Evolutionary conservation across 352 stramenopile genomes (phyloP), one percentile per base, ranked within the genome.

Genomic region (Phytophthora sojae): DNA sequence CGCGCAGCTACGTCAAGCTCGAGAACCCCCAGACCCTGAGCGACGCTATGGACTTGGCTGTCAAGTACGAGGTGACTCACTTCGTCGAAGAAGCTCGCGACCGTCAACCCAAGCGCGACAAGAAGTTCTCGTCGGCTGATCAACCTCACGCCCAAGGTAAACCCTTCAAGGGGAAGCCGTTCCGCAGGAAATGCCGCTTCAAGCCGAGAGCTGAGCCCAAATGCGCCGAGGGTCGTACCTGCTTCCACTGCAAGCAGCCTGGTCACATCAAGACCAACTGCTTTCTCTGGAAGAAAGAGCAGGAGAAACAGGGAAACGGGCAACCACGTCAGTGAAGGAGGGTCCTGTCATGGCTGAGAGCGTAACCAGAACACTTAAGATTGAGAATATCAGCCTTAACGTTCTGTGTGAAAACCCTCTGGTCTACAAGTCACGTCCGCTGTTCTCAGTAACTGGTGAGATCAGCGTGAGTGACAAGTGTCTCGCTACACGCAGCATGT

Each of bases 51-150:
- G 32, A 58, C n/a, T 29, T 65, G 2, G 19, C 59, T 6, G 32
- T 65, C 59, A 65, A 58, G 21, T 42, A 42, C 7, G 59, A 65
- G n/a, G 47, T 65, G 12, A 51, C 47, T 8, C 49, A 55, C 23
- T 32, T 55, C 23, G 49, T 55, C 2, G 49, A 55, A 4, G 49
- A 55, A 35, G 4, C 21, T 4, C 49, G 35, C 35, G 35, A 42
- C 9, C 35, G 9, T 15, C 35, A 15, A 42, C 35, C 35, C 7
- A 14, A 42, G 12, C 35, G 35, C 1, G 11, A 42, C 0, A 42
- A 42, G 35, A 42, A 17, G 14, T 42, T 14, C 0, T 42, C 35
- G 12, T 42, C 35, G 35, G 3, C 35, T 17, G 35, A 14, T 9
- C 35, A 42, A 0, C 9, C 35, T 14, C 35, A 5, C 11, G 2